Evolutionary conservation across 2,329 filamentous ascomycete species (phyloP).

Genomic region (Grosmannia huntii): DNA sequence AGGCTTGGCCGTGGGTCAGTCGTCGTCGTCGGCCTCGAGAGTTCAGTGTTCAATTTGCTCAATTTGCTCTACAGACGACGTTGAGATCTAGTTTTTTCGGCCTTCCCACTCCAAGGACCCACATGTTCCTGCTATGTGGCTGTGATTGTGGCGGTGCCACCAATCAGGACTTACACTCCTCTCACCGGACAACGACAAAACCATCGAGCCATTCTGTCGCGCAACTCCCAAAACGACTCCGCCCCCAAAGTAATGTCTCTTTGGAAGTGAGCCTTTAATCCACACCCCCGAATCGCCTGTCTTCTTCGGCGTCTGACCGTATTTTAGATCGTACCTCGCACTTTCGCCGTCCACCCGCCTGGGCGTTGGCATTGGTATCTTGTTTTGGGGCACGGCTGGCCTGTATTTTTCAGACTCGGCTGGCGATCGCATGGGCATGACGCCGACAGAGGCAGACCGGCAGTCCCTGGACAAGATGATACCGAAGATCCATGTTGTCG

Average conservation of each 20-base stretch:
- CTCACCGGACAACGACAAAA: background rate
- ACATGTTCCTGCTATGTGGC: background rate
- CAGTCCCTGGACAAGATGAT: slow-evolving; percentile 47
- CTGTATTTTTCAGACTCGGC: slow-evolving; percentile 61
- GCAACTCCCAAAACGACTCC: background rate
- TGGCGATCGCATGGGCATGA: slow-evolving; percentile 61
- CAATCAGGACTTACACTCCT: background rate
- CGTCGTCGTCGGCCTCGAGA: too few species aligned
- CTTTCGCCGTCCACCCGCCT: slow-evolving; percentile 59
- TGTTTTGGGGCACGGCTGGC: slow-evolving; percentile 64
- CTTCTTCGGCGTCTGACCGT: background rate
- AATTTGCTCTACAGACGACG: background rate
- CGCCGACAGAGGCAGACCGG: slow-evolving; percentile 60
- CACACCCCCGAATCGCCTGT: background rate
- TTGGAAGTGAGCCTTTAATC: slow-evolving; percentile 11
- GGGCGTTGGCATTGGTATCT: slow-evolving; percentile 58
- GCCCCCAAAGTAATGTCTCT: slow-evolving; percentile 16
- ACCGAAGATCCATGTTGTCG: slow-evolving; percentile 50
- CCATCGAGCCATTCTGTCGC: too few species aligned
- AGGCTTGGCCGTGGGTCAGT: too few species aligned
- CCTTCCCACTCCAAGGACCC: background rate
- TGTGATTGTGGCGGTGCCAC: background rate
- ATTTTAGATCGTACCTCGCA: slow-evolving; percentile 51
- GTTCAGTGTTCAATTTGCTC: too few species aligned
- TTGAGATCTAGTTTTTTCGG: background rate